phyloP scores from a whole-genome alignment of 441 rosid species.

The Bocquillonia castaneifolia region DNA sequence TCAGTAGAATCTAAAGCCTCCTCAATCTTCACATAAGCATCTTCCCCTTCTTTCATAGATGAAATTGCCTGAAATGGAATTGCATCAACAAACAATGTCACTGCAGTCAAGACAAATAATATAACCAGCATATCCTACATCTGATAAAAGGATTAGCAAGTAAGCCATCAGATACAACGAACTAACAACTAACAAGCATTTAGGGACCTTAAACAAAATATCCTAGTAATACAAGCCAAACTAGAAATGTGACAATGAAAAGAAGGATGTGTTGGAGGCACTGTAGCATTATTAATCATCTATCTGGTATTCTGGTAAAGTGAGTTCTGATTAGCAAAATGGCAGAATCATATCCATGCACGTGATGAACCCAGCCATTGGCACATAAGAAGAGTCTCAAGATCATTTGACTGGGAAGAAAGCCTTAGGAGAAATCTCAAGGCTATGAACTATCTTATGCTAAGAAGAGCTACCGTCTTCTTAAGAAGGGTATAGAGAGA shows the following conservation, averaged over 20 bases:
- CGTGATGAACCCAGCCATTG: background rate
- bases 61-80: conserved; percentile 61
- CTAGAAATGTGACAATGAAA: background rate
- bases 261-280: background rate
- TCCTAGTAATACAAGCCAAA: background rate
- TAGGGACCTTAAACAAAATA: background rate
- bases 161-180: background rate
- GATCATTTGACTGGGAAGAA: background rate
- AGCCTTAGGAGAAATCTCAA: background rate
- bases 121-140: background rate
- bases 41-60: conserved; percentile 69
- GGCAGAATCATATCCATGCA: background rate
- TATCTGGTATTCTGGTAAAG: background rate
- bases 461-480: background rate
- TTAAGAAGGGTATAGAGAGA: background rate
- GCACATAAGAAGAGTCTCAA: background rate
- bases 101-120: background rate
- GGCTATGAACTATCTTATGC: background rate
- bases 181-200: background rate
- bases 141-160: background rate
- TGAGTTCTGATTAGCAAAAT: conserved; percentile 14
- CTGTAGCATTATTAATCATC: background rate
- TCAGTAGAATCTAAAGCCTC: conserved; percentile 64
- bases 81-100: conserved; percentile 5
- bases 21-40: conserved; percentile 53